These are phyloP conservation scores for Emergomyces africanus DNA, from an alignment of 2,329 filamentous ascomycete species.

Conservation along the genomic window DNA sequence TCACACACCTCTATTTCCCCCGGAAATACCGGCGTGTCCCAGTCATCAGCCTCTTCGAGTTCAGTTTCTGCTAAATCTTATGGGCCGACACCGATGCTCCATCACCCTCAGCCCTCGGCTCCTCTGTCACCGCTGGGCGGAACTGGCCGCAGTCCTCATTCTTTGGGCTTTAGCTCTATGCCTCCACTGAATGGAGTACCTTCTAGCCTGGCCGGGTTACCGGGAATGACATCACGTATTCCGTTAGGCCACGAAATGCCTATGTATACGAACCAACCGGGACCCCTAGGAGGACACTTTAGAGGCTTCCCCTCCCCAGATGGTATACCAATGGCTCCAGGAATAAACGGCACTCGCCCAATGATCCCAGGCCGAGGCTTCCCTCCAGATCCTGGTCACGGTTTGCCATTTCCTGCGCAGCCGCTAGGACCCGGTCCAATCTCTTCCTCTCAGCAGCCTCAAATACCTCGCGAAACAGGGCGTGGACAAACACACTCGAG, in stretches of 20 bases:
- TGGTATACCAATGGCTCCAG: constrained; percentile 43
- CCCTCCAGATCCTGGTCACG: constrained; percentile 34
- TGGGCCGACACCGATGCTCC: constrained; percentile 38
- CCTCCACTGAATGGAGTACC: constrained; percentile 45
- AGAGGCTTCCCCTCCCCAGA: constrained; percentile 40
- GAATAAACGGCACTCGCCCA: constrained; percentile 49
- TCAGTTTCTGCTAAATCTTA: constrained; percentile 49
- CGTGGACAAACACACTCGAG: constrained; percentile 53
- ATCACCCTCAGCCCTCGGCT: constrained; percentile 47
- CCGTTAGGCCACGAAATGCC: constrained; percentile 41
- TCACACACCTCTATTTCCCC: constrained; percentile 53
- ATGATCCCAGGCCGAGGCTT: constrained; percentile 45
- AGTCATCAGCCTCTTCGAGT: constrained; percentile 52
- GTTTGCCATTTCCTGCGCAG: constrained; percentile 28
- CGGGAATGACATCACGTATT: constrained; percentile 40
- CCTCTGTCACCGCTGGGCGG: constrained; percentile 53
- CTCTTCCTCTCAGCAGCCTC: constrained; percentile 18
- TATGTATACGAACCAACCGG: constrained; percentile 41
- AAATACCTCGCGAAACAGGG: constrained; percentile 21
- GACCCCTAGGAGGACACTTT: constrained; percentile 42
- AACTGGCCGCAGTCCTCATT: constrained; percentile 46
- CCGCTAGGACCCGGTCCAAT: constrained; percentile 31
- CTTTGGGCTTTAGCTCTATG: constrained; percentile 37
- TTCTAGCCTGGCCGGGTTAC: constrained; percentile 42
- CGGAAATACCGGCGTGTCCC: constrained; percentile 48